A percentile compares a stretch with the other conserved stretches of the same genome.
Conservation (phyloP, 257 asterid species). For the Solanum tarapatanum region DNA sequence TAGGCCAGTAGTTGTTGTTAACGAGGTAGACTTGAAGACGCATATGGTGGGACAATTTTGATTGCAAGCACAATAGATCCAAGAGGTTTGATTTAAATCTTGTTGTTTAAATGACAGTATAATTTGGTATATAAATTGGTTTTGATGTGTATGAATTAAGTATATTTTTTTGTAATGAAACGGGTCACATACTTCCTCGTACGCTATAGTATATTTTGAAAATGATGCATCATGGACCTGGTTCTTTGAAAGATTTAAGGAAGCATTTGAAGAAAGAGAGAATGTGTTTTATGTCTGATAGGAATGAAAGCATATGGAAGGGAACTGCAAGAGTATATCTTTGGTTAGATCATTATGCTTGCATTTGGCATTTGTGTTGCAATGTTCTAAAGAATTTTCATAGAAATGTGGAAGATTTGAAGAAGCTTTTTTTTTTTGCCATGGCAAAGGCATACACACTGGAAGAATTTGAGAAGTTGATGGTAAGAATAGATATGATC, state of each 20-base stretch:
- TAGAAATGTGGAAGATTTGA: background rate
- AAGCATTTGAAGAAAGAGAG: background rate
- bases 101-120: too few relatives aligned
- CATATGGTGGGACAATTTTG: background rate
- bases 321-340: background rate
- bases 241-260: background rate
- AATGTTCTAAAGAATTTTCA: background rate
- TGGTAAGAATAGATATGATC: background rate
- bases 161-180: background rate
- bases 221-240: background rate
- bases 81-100: background rate
- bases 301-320: background rate
- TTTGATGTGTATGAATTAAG: background rate
- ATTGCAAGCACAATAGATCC: background rate
- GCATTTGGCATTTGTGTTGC: background rate
- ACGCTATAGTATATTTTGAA: background rate
- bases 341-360: background rate
- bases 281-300: background rate
- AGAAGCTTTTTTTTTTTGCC: background rate
- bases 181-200: background rate
- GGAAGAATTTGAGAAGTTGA: background rate
- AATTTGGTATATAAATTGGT: background rate
- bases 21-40: too few relatives aligned
- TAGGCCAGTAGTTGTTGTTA: too few relatives aligned
- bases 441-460: background rate